Evolutionary conservation across 1,284 basidiomycete genomes (phyloP).

Genomic region (Cutaneotrichosporon sp.): DNA sequence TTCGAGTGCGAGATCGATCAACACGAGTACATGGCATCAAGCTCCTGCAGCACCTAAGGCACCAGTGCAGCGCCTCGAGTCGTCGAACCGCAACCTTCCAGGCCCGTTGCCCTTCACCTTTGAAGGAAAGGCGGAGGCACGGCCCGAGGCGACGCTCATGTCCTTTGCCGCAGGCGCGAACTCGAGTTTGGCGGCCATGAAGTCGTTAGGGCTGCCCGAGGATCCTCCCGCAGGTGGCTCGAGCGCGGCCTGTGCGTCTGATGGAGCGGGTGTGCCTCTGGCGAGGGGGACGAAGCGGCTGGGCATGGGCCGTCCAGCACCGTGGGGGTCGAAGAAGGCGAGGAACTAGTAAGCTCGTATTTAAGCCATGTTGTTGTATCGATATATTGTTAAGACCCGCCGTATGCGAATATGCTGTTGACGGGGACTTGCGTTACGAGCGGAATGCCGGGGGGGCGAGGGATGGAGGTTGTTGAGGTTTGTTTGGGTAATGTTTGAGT

Average conservation of each 20-base stretch:
- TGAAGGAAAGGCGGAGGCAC: constrained; percentile 10
- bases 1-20: constrained; percentile 12
- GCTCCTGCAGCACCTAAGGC: constrained; percentile 19
- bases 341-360: not conserved
- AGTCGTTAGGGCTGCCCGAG: constrained; percentile 5
- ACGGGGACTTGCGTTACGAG: too few species aligned
- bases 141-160: constrained; percentile 22
- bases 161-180: constrained; percentile 28
- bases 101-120: constrained; percentile 41
- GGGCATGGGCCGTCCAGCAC: constrained; percentile 45
- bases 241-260: too few species aligned
- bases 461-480: too few species aligned
- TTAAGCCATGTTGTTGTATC: not conserved
- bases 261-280: constrained; percentile 6
- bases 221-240: not conserved
- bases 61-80: constrained; percentile 28
- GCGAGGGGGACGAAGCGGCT: constrained; percentile 40
- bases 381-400: too few species aligned
- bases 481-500: too few species aligned
- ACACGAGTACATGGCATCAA: constrained; percentile 6
- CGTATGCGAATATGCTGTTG: too few species aligned
- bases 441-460: too few species aligned
- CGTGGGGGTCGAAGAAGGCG: constrained; percentile 30
- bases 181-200: constrained; percentile 35
- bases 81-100: constrained; percentile 33